Evolutionary conservation across 495 filamentous ascomycete genomes (phyloP), one percentile per base, ranked within the genome.

Genomic region (Podospora anserina): DNA sequence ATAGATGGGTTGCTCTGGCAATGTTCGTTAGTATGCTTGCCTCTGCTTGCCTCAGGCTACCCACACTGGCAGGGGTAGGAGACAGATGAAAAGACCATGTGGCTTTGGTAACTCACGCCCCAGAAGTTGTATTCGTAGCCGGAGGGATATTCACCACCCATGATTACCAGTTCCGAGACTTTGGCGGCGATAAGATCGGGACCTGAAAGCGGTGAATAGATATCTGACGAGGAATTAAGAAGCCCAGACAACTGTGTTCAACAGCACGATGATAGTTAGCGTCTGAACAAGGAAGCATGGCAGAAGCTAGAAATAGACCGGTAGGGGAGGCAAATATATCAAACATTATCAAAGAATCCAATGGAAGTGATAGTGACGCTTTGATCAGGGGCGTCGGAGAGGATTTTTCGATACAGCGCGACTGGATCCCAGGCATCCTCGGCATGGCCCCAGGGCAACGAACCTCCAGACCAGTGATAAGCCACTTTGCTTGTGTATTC

Each of bases 321-420:
- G 27, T 26, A 11, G 59, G 23, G 23, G 19, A 9, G 63, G 15
- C 15, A 3, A n/a, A 20, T 16, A 19, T 15, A 61, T 30, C 73
- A 57, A 28, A 76, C 77, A 70, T 82, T 82, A 32, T 79, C 78
- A 0, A 82, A 62, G 44, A 80, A 82, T 0, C 82, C 82, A 56
- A 84, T 79, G 6, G 79, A 81, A 0, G 75, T 78, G n/a, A 85
- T 72, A 0, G 79, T 83, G 5, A 84, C 77, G 62, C 80, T 82
- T 4, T 64, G 61, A 16, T 82, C 77, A 4, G 71, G 72, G 0
- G 76, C 70, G 7, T 75, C 73, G 6, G 79, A 72, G 5, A 84
- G 63, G 0, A 74, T 68, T 39, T 78, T 79, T 9, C 83, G 78
- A 65, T 85, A 85, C 4, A 84, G 67, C 11, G 61, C 61, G 0